Evolutionary conservation across 2,329 filamentous ascomycete species (phyloP), one percentile per base, ranked within the genome.

Genomic region (Mycogone perniciosa): DNA sequence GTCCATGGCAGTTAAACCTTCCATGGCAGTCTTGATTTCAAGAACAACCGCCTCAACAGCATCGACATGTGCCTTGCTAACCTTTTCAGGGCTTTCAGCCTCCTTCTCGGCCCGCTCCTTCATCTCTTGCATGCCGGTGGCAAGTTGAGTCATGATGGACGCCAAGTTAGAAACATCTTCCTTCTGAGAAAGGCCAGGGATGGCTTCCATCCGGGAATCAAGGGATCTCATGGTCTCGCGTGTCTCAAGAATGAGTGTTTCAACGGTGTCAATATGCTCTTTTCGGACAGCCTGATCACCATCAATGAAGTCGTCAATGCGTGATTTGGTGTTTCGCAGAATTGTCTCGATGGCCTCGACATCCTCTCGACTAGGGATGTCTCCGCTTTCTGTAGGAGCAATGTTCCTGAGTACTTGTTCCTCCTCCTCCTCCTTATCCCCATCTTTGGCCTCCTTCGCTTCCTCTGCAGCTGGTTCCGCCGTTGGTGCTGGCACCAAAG

Each of bases 331-430:
- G 64, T 95, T 96, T 39, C 86, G 83, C 9, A 97, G 76, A 44
- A 97, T 83, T 0, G 87, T 95, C 67, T 96, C 92, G 52, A 97
- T 91, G 8, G 89, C 89, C 54, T 92, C 83, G 0, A 91, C 88
- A 59, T 97, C 91, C 57, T 96, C 89, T 63, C 88, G 71, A 64
- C 58, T 75, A 60, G 59, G 76, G 61, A 53, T 71, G 51, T 76
- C 70, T 5, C 60, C 59, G 10, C 51, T 57, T 8, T 55, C 53
- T 7, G 53, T 50, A 4, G 52, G 53, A n/a, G 51, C 42, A 6
- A 46, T 43, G n/a, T 41, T 46, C 30, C 26, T 47, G 47, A 44
- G 50, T n/a, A 88, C 48, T 50, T 46, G 33, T 46, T 34, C 41
- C 38, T 45, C 51, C 4, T 35, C n/a, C 6, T 46, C 37, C 8